Conservation (phyloP, 2,329 filamentous ascomycete species). For the Rhinocladiella mackenziei region DNA sequence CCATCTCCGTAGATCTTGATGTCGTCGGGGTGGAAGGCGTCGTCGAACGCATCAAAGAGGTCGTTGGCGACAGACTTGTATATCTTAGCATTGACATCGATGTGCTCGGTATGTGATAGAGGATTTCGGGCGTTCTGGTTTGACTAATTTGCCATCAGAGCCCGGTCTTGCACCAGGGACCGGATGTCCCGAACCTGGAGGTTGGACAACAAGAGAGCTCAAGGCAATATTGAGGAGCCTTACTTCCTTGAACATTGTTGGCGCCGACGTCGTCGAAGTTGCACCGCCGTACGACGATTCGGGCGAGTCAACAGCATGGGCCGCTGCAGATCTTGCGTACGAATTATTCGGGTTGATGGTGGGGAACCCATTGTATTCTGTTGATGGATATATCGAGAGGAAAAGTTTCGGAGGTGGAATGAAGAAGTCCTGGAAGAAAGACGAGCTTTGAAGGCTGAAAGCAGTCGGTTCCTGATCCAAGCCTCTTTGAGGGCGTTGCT, state of each 20-base stretch:
- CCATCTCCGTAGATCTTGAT: slow-evolving; percentile 84
- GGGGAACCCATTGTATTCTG: too few relatives aligned
- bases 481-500: too few relatives aligned
- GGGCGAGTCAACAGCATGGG: slow-evolving; percentile 75
- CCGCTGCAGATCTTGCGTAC: slow-evolving; percentile 53
- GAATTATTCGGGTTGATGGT: slow-evolving; percentile 2
- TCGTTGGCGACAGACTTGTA: slow-evolving; percentile 60
- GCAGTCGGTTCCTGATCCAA: too few relatives aligned
- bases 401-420: too few relatives aligned
- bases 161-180: slow-evolving; percentile 33
- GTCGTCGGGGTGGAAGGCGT: slow-evolving; percentile 70
- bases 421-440: too few relatives aligned
- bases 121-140: slow-evolving; percentile 7
- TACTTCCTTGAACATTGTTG: slow-evolving; percentile 24
- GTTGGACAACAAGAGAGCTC: slow-evolving; percentile 28
- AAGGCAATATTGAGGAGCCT: slow-evolving; percentile 21
- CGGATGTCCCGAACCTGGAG: slow-evolving; percentile 27
- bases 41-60: slow-evolving; percentile 63
- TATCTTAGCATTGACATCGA: slow-evolving; percentile 35
- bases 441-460: too few relatives aligned
- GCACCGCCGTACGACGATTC: slow-evolving; percentile 53
- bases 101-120: slow-evolving; percentile 52
- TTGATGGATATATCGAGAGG: too few relatives aligned
- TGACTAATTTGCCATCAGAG: slow-evolving; percentile 17
- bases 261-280: slow-evolving; percentile 29